These are phyloP conservation scores for Ceratobasidium sp. DNA, from an alignment of 1,284 basidiomycete genomes.

Conservation along the genomic window DNA sequence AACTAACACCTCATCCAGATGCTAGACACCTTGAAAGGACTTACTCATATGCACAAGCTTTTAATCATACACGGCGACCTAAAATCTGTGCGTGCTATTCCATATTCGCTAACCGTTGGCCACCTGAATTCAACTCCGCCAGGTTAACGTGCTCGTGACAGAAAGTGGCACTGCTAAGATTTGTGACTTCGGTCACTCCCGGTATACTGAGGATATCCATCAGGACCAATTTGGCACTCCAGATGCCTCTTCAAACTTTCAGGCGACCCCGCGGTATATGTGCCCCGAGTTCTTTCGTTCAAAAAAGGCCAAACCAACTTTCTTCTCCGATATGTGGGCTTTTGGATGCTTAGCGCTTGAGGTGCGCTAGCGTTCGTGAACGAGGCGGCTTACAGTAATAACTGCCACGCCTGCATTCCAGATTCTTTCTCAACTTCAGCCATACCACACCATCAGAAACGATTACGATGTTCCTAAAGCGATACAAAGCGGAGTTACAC, in stretches of 20 bases:
- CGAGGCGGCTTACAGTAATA: too few species aligned
- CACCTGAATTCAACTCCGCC: not conserved
- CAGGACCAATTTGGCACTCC: not conserved
- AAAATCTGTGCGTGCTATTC: not conserved
- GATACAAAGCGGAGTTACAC: conserved; percentile 2
- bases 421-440: conserved; percentile 32
- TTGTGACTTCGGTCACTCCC: conserved; percentile 39
- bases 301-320: conserved; percentile 2
- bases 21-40: not conserved
- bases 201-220: not conserved
- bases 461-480: conserved; percentile 9
- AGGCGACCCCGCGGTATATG: conserved; percentile 33
- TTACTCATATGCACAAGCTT: conserved; percentile 23
- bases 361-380: not conserved
- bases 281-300: conserved; percentile 20
- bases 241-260: conserved; percentile 23
- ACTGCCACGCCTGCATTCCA: not conserved
- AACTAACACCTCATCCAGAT: not conserved
- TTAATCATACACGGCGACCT: conserved; percentile 27
- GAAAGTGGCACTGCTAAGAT: conserved; percentile 10
- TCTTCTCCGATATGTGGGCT: conserved; percentile 27
- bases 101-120: not conserved
- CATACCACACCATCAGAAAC: conserved; percentile 30
- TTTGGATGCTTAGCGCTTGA: conserved; percentile 32
- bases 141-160: conserved; percentile 28